phyloP scores from a whole-genome alignment of 352 stramenopile genomes.

The Phytophthora syringae region DNA sequence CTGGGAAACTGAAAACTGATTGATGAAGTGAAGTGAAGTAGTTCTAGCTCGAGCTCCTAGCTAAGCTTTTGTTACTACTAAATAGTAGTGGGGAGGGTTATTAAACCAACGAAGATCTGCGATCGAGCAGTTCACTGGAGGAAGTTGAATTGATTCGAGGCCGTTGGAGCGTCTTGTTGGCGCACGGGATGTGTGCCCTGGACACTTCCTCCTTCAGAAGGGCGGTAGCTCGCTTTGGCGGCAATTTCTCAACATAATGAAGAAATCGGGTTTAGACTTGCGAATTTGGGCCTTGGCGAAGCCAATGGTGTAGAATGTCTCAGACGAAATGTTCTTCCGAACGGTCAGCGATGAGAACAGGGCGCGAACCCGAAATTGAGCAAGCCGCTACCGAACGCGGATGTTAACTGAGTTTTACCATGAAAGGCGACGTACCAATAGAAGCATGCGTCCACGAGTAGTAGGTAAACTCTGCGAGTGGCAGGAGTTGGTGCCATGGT shows the following conservation, averaged over 20 bases:
- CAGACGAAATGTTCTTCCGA: slow-evolving; percentile 1
- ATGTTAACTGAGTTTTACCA: slow-evolving; percentile 1
- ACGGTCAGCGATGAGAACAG: neutral
- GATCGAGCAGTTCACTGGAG: too few species aligned
- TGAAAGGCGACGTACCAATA: slow-evolving; percentile 5
- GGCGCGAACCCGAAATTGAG: too few species aligned
- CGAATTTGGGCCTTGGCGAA: too few species aligned
- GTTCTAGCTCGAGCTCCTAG: too few species aligned
- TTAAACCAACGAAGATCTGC: too few species aligned
- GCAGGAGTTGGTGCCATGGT: neutral
- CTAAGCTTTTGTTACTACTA: too few species aligned
- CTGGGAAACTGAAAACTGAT: too few species aligned
- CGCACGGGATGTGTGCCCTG: too few species aligned
- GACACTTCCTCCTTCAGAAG: slow-evolving; percentile 15
- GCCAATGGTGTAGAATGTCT: neutral
- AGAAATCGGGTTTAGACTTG: neutral
- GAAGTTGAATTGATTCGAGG: too few species aligned
- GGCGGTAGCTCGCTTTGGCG: neutral
- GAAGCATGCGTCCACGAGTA: neutral
- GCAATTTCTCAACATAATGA: slow-evolving; percentile 7
- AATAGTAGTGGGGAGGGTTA: too few species aligned
- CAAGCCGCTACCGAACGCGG: neutral
- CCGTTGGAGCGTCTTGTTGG: too few species aligned
- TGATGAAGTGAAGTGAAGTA: too few species aligned
- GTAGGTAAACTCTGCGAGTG: slow-evolving; percentile 8